Evolutionary conservation across 2,329 filamentous ascomycete genomes (phyloP).

Genomic region (Aspergillus sp.): DNA sequence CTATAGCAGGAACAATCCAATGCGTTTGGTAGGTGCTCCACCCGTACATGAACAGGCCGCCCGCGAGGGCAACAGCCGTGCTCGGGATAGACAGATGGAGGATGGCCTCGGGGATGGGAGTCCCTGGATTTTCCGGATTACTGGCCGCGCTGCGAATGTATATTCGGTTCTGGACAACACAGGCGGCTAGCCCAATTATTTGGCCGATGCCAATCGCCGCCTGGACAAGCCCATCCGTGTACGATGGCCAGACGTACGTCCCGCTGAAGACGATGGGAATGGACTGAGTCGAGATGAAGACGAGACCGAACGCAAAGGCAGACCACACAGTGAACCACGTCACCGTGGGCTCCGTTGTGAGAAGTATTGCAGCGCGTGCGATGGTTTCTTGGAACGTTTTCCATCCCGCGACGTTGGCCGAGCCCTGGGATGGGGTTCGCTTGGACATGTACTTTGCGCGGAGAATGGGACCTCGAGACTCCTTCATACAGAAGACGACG

Average conservation of each 20-base stretch:
- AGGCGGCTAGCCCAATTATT: slow-evolving; percentile 38
- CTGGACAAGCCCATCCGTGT: slow-evolving; percentile 40
- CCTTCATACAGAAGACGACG: slow-evolving; percentile 39
- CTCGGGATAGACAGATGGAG: slow-evolving; percentile 42
- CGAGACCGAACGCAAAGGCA: slow-evolving; percentile 43
- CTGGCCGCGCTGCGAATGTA: slow-evolving; percentile 30
- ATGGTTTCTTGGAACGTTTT: slow-evolving; percentile 25
- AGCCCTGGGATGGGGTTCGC: neutral
- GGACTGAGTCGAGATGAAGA: slow-evolving; percentile 45
- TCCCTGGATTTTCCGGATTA: slow-evolving; percentile 41
- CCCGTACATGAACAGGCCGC: slow-evolving; percentile 38
- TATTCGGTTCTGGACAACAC: slow-evolving; percentile 16
- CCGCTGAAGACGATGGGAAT: slow-evolving; percentile 43
- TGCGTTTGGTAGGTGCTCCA: slow-evolving; percentile 34
- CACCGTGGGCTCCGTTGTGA: slow-evolving; percentile 45
- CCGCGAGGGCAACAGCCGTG: slow-evolving; percentile 32
- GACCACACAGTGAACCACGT: slow-evolving; percentile 46
- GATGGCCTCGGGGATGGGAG: slow-evolving; percentile 44
- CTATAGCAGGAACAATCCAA: slow-evolving; percentile 36
- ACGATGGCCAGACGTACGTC: slow-evolving; percentile 26
- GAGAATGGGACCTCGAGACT: slow-evolving; percentile 39
- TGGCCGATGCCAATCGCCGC: slow-evolving; percentile 43
- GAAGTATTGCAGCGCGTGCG: slow-evolving; percentile 35
- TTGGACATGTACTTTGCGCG: neutral
- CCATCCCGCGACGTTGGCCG: neutral